Percentiles rank a stretch among this genome's conserved stretches.
Evolutionary conservation across 441 rosid genomes (phyloP).

Genomic region (Isatis lusitanica): DNA sequence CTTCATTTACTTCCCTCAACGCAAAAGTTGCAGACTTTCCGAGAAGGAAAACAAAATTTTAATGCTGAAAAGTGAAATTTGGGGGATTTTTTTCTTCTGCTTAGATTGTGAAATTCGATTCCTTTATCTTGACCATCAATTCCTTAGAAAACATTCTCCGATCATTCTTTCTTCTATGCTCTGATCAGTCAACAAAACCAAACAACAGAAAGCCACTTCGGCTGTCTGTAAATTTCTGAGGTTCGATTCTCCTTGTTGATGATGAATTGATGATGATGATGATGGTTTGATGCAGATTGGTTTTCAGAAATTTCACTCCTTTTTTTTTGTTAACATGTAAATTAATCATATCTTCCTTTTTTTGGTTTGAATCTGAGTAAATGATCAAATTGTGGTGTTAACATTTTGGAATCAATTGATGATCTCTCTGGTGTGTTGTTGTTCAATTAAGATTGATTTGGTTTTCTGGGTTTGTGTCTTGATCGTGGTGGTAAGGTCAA

Average conservation of each 20-base stretch:
- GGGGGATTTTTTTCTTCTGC: neutral
- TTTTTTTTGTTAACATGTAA: slow-evolving; percentile 32
- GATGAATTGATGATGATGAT: slow-evolving; percentile 32
- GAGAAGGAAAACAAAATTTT: neutral
- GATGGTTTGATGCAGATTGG: slow-evolving; percentile 50
- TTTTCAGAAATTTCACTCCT: slow-evolving; percentile 43
- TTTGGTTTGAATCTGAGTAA: slow-evolving; percentile 14
- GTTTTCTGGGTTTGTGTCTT: slow-evolving; percentile 31
- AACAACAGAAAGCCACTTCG: slow-evolving; percentile 16
- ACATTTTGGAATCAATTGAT: slow-evolving; percentile 34
- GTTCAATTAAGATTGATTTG: slow-evolving; percentile 16
- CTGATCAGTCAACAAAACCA: slow-evolving; percentile 27
- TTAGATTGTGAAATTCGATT: slow-evolving; percentile 19
- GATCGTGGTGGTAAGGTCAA: slow-evolving; percentile 44
- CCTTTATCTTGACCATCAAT: slow-evolving; percentile 28
- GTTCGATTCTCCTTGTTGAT: slow-evolving; percentile 39
- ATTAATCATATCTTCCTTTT: slow-evolving; percentile 32
- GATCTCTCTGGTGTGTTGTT: slow-evolving; percentile 23
- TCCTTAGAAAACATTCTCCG: slow-evolving; percentile 25
- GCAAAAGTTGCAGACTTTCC: slow-evolving; percentile 30
- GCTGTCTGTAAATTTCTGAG: slow-evolving; percentile 35
- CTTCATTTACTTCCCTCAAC: slow-evolving; percentile 29
- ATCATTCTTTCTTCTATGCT: slow-evolving; percentile 20
- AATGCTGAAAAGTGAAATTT: neutral
- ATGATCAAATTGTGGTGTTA: slow-evolving; percentile 8